Conservation (phyloP, 2,329 filamentous ascomycete genomes). For the Diaporthe batatas region DNA sequence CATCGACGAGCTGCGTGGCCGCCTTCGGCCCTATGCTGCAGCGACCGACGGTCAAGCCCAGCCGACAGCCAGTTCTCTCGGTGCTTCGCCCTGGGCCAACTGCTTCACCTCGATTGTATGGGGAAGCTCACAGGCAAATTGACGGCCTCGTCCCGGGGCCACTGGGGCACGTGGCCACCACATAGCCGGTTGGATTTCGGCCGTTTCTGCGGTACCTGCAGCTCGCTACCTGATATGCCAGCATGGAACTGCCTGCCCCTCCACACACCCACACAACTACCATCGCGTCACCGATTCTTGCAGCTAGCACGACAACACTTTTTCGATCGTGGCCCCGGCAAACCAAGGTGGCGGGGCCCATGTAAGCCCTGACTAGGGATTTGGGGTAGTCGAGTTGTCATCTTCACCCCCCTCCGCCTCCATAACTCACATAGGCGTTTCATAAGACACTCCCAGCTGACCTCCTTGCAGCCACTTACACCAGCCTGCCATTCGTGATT, state of each 20-base stretch:
- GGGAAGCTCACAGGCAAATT: background rate
- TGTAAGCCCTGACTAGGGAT: conserved; percentile 15
- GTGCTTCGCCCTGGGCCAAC: background rate
- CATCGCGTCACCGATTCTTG: background rate
- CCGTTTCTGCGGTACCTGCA: conserved; percentile 33
- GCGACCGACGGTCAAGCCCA: background rate
- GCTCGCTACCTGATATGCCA: conserved; percentile 12
- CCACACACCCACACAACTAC: background rate
- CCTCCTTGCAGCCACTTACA: conserved; percentile 33
- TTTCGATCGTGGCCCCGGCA: background rate
- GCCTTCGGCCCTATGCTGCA: conserved; percentile 26
- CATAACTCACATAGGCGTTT: conserved; percentile 24
- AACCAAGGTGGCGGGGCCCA: conserved; percentile 2
- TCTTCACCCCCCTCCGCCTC: conserved; percentile 22
- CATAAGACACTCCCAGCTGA: conserved; percentile 30
- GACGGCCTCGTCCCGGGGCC: background rate
- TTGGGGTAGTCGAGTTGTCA: conserved; percentile 31
- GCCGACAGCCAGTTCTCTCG: background rate
- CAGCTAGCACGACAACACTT: background rate
- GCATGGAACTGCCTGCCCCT: conserved; percentile 5
- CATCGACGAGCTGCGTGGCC: background rate
- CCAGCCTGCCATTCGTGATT: conserved; percentile 4
- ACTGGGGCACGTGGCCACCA: conserved; percentile 20
- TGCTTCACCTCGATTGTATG: conserved; percentile 4
- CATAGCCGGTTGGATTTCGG: conserved; percentile 24